Base-by-base conservation (phyloP, 1,284 basidiomycete genomes). In the Sanghuangporus baumii region DNA sequence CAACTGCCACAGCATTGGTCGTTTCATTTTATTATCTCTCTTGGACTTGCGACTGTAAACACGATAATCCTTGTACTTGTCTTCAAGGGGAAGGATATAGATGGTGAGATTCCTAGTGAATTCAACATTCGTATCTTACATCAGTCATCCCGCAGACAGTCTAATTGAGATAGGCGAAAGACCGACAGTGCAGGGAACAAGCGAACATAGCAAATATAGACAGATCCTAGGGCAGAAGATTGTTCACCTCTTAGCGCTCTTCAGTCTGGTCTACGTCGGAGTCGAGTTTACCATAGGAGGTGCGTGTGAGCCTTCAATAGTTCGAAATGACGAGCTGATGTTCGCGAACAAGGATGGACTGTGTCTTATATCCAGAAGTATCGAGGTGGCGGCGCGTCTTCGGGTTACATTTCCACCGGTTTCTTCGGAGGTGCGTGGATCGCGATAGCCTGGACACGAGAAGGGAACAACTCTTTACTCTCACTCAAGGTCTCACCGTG, bases 1-100 rank as follows among this genome's bases (percentile, higher is more conserved):
- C 64, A 65, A 37, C 46, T 70, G 40, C 61, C 41, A 20, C 43
- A 57, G 41, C 48, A 18, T 43, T 70, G 71, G 60, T 75, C 75
- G 51, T 71, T 72, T 59, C 76, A 78, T 63, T 80, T 75, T 65
- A 66, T 75, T 4, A 72, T 72, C 20, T 76, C 75, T 0, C 70
- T 79, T 1, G 76, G 71, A 1, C 59, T 81, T 8, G 74, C 75
- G 0, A 23, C 71, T 11, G 20, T 69, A 37, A 77, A 74, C 14
- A 65, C 68, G 0, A 20, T 68, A 3, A 18, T 68, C 20, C 65
- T 79, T 8, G 37, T 74, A 8, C 16, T 70, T 8, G 73, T 76
- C 1, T 79, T 79, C 69, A 68, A 69, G 37, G 63, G 74, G 6
- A 71, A 75, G 51, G 73, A 73, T 2, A 75, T 77, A 58, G 75